Percentiles rank a stretch among this genome's conserved stretches.
phyloP scores from a whole-genome alignment of 2,329 filamentous ascomycete genomes.

The Rhytidhysteron rufulum region DNA sequence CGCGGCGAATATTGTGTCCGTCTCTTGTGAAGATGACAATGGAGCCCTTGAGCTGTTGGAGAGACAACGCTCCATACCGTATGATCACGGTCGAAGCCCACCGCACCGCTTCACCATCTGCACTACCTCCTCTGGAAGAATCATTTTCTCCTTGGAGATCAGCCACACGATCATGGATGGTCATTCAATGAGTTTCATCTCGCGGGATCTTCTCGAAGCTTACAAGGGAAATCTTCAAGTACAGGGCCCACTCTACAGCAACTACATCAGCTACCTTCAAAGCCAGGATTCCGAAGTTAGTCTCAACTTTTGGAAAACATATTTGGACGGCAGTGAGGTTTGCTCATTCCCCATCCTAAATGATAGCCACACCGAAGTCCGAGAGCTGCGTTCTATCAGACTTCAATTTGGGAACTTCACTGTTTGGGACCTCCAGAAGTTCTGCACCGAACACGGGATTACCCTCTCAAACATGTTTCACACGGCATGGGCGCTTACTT shows the following conservation, averaged over 20 bases:
- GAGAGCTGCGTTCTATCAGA: conserved; percentile 22
- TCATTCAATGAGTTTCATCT: conserved; percentile 28
- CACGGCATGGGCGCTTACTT: conserved; percentile 37
- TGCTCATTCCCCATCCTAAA: conserved; percentile 30
- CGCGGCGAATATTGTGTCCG: conserved; percentile 20
- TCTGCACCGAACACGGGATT: conserved; percentile 43
- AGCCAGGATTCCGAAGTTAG: conserved; percentile 21
- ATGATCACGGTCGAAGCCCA: conserved; percentile 20
- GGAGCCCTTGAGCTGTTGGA: conserved; percentile 19
- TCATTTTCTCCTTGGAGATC: conserved; percentile 30
- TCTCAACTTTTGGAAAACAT: conserved; percentile 28
- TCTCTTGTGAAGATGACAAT: conserved; percentile 16
- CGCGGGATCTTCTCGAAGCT: conserved; percentile 22
- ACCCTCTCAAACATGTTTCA: conserved; percentile 48
- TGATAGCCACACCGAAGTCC: conserved; percentile 15
- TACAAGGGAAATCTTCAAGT: conserved; percentile 19
- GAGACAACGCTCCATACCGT: conserved; percentile 18
- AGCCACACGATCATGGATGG: conserved; percentile 35
- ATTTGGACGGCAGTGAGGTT: conserved; percentile 25
- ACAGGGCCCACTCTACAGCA: conserved; percentile 27
- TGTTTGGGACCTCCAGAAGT: conserved; percentile 23
- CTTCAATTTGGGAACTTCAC: conserved; percentile 24
- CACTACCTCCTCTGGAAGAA: conserved; percentile 14
- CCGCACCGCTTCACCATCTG: conserved; percentile 32
- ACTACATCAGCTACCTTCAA: conserved; percentile 28